Percentiles rank a stretch among this genome's conserved stretches.
Conservation (phyloP, 352 stramenopile species). For the Pythium scleroteichum region DNA sequence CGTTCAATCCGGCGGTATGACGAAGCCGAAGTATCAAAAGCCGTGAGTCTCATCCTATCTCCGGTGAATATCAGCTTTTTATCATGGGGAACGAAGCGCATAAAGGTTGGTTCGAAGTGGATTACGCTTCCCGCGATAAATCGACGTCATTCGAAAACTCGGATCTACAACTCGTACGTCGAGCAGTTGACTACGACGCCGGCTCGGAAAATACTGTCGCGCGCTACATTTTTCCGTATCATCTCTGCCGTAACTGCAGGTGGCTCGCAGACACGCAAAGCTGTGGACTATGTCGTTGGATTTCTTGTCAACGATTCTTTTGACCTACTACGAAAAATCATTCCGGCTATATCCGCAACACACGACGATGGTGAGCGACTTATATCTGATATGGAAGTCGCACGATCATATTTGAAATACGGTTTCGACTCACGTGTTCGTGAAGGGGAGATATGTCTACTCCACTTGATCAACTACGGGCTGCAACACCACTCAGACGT, state of each 20-base stretch:
- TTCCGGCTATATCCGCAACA: not conserved
- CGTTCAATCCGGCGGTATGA: too few relatives aligned
- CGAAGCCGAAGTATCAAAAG: too few relatives aligned
- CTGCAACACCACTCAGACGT: not conserved
- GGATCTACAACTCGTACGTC: not conserved
- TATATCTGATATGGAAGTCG: conserved; percentile 1
- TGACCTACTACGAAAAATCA: not conserved
- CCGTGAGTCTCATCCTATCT: too few relatives aligned
- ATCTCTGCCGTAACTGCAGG: conserved; percentile 1
- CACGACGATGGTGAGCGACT: not conserved
- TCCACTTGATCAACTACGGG: not conserved
- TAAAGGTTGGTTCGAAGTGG: too few relatives aligned
- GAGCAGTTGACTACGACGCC: not conserved
- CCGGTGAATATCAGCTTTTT: too few relatives aligned
- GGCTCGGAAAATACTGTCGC: not conserved
- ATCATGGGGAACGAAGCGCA: too few relatives aligned
- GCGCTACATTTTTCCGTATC: conserved; percentile 1
- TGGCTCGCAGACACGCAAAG: not conserved
- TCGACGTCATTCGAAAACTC: not conserved
- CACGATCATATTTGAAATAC: not conserved
- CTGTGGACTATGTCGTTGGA: conserved; percentile 5
- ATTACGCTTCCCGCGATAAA: too few relatives aligned
- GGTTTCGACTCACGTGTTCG: not conserved
- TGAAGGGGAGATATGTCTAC: not conserved
- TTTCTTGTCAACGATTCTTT: conserved; percentile 5